Evolutionary conservation across 2,329 filamentous ascomycete species (phyloP).

Genomic region (Diaporthe ampelina): DNA sequence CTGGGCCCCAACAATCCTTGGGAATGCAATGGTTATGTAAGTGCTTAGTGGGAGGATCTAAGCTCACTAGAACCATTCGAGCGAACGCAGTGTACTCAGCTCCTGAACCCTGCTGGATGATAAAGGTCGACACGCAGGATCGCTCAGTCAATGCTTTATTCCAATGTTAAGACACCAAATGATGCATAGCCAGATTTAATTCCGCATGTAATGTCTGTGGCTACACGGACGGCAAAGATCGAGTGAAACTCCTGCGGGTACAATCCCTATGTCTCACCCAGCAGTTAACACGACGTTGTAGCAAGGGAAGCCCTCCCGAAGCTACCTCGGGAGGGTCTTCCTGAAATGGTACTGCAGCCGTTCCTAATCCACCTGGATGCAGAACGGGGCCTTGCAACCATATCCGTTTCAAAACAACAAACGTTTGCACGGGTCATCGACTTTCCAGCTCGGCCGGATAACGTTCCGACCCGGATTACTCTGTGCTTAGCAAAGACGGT

Average conservation of each 20-base stretch:
- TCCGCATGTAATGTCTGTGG: not conserved
- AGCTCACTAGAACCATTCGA: not conserved
- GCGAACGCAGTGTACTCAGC: not conserved
- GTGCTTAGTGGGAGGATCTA: not conserved
- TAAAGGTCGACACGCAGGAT: not conserved
- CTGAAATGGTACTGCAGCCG: not conserved
- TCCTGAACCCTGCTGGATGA: too few species aligned
- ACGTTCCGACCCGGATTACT: slow-evolving; percentile 1
- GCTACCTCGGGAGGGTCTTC: not conserved
- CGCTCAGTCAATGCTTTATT: not conserved
- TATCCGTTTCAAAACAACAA: slow-evolving; percentile 20
- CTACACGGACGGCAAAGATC: slow-evolving; percentile 2
- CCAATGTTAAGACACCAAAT: not conserved
- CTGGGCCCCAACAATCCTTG: not conserved
- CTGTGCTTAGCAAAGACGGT: not conserved
- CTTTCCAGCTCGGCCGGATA: slow-evolving; percentile 12
- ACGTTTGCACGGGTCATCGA: slow-evolving; percentile 28
- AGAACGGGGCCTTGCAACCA: slow-evolving; percentile 12
- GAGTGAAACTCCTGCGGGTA: slow-evolving; percentile 4
- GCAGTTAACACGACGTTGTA: not conserved
- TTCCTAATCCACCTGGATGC: not conserved
- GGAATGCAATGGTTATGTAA: not conserved
- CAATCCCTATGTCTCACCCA: not conserved
- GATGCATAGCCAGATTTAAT: not conserved
- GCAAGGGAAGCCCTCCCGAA: not conserved